Percentiles rank a stretch among this genome's conserved stretches.
These are phyloP conservation scores for Nicotiana otophora DNA, from an alignment of 257 asterid species.

Conservation along the genomic window DNA sequence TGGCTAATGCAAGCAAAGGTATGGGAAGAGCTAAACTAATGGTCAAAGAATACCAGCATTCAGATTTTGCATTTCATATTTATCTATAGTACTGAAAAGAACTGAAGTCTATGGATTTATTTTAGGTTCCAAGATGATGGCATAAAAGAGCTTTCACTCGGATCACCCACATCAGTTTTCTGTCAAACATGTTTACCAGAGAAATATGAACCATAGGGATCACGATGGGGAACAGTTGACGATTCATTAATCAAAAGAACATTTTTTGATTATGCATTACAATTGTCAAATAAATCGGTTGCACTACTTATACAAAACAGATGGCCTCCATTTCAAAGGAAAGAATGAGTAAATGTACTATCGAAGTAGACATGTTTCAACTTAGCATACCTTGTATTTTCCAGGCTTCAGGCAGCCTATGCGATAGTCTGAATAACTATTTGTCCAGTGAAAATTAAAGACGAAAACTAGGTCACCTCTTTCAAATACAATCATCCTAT, in stretches of 20 bases:
- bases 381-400: conserved; percentile 68
- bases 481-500: conserved; percentile 69
- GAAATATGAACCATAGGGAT: neutral
- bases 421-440: conserved; percentile 73
- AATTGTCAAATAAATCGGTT: neutral
- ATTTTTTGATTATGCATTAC: neutral
- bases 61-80: neutral
- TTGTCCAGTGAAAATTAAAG: conserved; percentile 85
- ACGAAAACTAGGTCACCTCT: conserved; percentile 81
- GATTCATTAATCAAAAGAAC: neutral
- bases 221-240: neutral
- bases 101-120: neutral
- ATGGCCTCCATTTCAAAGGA: neutral
- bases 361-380: neutral
- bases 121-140: neutral
- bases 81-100: neutral
- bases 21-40: neutral
- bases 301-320: neutral
- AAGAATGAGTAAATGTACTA: neutral
- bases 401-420: conserved; percentile 91
- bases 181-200: neutral
- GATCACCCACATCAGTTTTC: neutral
- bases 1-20: neutral
- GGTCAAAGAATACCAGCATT: neutral
- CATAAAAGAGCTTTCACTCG: neutral